Base-by-base conservation (phyloP, 768 basidiomycete genomes). In the Mycena kentingensis region DNA sequence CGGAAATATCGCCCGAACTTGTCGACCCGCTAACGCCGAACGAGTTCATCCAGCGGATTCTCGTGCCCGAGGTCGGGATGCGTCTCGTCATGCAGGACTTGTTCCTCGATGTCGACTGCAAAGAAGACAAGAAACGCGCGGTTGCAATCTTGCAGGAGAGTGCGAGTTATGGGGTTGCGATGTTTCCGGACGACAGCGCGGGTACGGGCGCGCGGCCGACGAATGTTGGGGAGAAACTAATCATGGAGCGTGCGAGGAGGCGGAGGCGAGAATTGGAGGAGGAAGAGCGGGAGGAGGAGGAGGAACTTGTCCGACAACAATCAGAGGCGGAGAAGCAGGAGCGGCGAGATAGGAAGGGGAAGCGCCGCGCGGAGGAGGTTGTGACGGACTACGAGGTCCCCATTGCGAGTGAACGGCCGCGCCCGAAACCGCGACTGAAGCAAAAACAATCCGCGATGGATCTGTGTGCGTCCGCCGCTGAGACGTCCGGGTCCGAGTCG, bases 61-160 rank as follows among this genome's bases (percentile, higher is more conserved):
- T 98, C n/a, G 84, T 98, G 2, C 96, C 96, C 2, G 95, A 98
- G 70, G 83, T 87, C 0, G 91, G 87, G 1, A 74, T 87, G 34
- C 75, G 79, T 21, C 81, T 98, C n/a, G 91, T 98, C 54, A 83
- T 83, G 74, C 77, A 88, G 52, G 94, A 98, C 65, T 79, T 79
- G 61, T 54, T 63, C 1, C 68, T 85, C 11, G 62, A 68, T 35
- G 75, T 74, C 3, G 67, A 74, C 3, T 62, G 67, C 0, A 73
- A 70, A 1, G 60, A 66, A 43, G 57, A 70, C 16, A 63, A 74
- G 37, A 49, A 50, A 35, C 48, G 28, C 2, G 91, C 89, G 0
- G 62, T 87, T 11, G 63, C 69, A 19, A 81, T 90, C 5, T 67
- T 94, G 43, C 77, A 83, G 25, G 85, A 90, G 39, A 95, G 93